Evolutionary conservation across 2,329 filamentous ascomycete genomes (phyloP).

Genomic region (Ceratocystis albifundus): DNA sequence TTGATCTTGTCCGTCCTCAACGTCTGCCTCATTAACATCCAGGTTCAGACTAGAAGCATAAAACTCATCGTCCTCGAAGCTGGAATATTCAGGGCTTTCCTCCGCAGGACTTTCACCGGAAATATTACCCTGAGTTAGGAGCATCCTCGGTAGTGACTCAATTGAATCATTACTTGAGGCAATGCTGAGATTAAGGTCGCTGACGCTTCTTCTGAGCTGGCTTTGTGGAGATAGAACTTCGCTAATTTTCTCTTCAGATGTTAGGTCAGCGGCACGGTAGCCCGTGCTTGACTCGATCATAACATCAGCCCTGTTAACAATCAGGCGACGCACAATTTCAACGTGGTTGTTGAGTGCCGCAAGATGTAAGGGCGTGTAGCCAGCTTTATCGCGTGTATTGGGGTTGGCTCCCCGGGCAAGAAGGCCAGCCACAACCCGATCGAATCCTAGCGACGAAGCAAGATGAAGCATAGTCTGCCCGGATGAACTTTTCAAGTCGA

Average conservation of each 20-base stretch:
- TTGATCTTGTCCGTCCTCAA: not conserved
- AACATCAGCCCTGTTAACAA: slow-evolving; percentile 61
- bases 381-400: slow-evolving; percentile 62
- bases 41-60: slow-evolving; percentile 32
- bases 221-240: slow-evolving; percentile 21
- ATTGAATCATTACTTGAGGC: slow-evolving; percentile 18
- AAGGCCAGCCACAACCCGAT: slow-evolving; percentile 64
- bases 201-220: slow-evolving; percentile 22
- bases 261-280: slow-evolving; percentile 19
- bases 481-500: slow-evolving; percentile 53
- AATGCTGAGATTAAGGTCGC: slow-evolving; percentile 17
- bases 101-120: not conserved
- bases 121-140: not conserved
- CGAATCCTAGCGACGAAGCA: slow-evolving; percentile 62
- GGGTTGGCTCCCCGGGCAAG: slow-evolving; percentile 67
- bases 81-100: slow-evolving; percentile 35
- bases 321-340: slow-evolving; percentile 64
- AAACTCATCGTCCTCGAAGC: slow-evolving; percentile 36
- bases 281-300: slow-evolving; percentile 38
- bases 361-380: slow-evolving; percentile 72
- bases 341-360: slow-evolving; percentile 64
- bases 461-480: slow-evolving; percentile 75
- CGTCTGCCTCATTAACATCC: slow-evolving; percentile 32
- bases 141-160: slow-evolving; percentile 20
- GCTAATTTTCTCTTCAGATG: slow-evolving; percentile 10